Percentiles rank a stretch among this genome's conserved stretches.
These are phyloP conservation scores for Fusarium pseudograminearum DNA, from an alignment of 2,329 filamentous ascomycete genomes.

Conservation along the genomic window DNA sequence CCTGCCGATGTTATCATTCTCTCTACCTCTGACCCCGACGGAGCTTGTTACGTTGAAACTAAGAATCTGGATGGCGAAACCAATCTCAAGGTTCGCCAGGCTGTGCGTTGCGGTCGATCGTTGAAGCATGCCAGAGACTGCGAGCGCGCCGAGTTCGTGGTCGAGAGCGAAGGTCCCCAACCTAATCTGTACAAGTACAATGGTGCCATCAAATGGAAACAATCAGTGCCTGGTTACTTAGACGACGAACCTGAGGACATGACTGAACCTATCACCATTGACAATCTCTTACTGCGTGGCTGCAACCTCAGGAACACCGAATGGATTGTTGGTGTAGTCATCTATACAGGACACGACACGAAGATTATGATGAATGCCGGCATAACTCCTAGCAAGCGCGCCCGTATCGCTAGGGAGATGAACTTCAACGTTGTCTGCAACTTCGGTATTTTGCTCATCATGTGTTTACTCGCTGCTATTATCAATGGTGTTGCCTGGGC, in stretches of 20 bases:
- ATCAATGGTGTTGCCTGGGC: constrained; percentile 87
- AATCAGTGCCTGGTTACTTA: constrained; percentile 73
- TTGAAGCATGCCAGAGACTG: constrained; percentile 93
- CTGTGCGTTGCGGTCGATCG: constrained; percentile 83
- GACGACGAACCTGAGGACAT: constrained; percentile 77
- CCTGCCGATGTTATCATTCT: constrained; percentile 94
- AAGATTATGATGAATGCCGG: constrained; percentile 99
- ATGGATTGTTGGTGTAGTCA: constrained; percentile 91
- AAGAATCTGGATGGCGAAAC: constrained; percentile 99
- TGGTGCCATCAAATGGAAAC: constrained; percentile 87
- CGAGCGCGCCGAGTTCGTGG: constrained; percentile 85
- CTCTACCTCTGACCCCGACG: constrained; percentile 92
- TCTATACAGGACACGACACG: constrained; percentile 95
- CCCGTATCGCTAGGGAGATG: constrained; percentile 89
- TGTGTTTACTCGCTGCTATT: constrained; percentile 89
- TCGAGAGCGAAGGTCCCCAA: constrained; percentile 92
- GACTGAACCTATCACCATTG: constrained; percentile 93
- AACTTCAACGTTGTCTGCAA: constrained; percentile 99
- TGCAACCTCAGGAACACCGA: constrained; percentile 96
- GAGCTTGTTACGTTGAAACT: constrained; percentile 96
- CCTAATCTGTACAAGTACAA: constrained; percentile 97
- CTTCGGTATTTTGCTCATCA: constrained; percentile 86
- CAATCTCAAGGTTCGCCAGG: constrained; percentile 94
- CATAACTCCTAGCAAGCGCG: constrained; percentile 92
- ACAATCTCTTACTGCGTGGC: constrained; percentile 93